Evolutionary conservation across 208 protist species (phyloP).

Genomic region (Trypanosoma brucei): DNA sequence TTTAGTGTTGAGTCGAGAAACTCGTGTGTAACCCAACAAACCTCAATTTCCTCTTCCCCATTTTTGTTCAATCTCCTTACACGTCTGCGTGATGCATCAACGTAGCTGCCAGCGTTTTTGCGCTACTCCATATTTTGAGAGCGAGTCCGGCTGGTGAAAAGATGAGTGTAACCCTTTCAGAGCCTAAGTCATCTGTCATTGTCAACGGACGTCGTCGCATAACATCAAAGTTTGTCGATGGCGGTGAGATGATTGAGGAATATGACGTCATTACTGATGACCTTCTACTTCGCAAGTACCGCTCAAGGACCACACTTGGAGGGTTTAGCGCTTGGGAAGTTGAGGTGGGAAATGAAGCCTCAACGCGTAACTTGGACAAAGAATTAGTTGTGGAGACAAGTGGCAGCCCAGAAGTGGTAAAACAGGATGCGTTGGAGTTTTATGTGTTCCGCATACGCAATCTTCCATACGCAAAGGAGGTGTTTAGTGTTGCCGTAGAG

Average conservation of each 20-base stretch:
- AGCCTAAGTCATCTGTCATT: constrained; percentile 81
- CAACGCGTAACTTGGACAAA: constrained; percentile 47
- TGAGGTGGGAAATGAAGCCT: constrained; percentile 80
- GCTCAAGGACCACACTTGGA: constrained; percentile 70
- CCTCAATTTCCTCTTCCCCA: not conserved
- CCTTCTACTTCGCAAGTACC: constrained; percentile 84
- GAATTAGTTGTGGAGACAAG: constrained; percentile 68
- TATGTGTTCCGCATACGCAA: constrained; percentile 92
- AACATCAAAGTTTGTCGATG: constrained; percentile 86
- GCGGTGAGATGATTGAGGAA: constrained; percentile 89
- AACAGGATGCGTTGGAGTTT: constrained; percentile 75
- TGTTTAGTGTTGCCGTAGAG: constrained; percentile 85
- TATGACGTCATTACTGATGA: constrained; percentile 92
- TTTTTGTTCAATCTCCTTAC: not conserved
- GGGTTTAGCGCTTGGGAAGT: constrained; percentile 76
- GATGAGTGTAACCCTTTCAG: constrained; percentile 40
- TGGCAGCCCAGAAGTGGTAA: constrained; percentile 76
- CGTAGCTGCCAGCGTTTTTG: too few species aligned
- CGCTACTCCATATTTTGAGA: too few species aligned
- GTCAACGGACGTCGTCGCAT: constrained; percentile 74
- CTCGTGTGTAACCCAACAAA: not conserved
- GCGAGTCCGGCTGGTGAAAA: not conserved
- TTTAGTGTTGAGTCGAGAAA: not conserved
- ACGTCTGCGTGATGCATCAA: too few species aligned
- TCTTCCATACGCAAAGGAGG: constrained; percentile 83